Evolutionary conservation across 2,329 filamentous ascomycete species (phyloP).

Genomic region (Aspergillus vadensis): DNA sequence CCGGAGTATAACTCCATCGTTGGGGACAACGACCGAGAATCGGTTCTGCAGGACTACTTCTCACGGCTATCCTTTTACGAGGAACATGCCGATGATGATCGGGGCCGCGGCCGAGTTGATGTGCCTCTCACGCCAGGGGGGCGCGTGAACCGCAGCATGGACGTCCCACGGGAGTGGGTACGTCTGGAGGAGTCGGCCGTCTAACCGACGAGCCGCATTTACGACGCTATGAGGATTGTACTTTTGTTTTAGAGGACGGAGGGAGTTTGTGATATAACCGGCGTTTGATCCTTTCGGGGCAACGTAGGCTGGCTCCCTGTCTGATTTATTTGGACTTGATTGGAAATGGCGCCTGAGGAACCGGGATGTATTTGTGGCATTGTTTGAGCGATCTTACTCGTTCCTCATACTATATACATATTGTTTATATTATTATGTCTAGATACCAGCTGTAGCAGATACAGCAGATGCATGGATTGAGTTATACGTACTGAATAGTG

Average conservation of each 20-base stretch:
- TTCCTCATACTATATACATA: background rate
- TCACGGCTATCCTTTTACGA: constrained; percentile 69
- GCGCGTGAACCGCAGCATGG: constrained; percentile 65
- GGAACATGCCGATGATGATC: constrained; percentile 60
- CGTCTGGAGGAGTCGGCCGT: constrained; percentile 35
- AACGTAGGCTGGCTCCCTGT: background rate
- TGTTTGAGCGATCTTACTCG: background rate
- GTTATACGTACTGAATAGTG: too few species aligned
- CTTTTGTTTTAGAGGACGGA: background rate
- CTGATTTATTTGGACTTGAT: background rate
- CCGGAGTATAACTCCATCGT: constrained; percentile 82
- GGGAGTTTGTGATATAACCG: constrained; percentile 2
- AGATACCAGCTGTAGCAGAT: constrained; percentile 3
- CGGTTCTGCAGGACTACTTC: constrained; percentile 81
- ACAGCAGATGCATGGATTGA: too few species aligned
- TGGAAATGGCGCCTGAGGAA: background rate
- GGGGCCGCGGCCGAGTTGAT: constrained; percentile 51
- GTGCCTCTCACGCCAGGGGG: constrained; percentile 66
- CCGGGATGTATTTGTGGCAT: background rate
- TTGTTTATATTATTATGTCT: background rate
- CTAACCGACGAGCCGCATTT: constrained; percentile 1
- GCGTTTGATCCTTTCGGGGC: background rate
- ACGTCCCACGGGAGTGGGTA: constrained; percentile 61
- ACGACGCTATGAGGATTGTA: constrained; percentile 4
- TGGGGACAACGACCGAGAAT: constrained; percentile 66